These are phyloP conservation scores for Trypanosoma congolense DNA, from an alignment of 208 protist species.

Conservation along the genomic window DNA sequence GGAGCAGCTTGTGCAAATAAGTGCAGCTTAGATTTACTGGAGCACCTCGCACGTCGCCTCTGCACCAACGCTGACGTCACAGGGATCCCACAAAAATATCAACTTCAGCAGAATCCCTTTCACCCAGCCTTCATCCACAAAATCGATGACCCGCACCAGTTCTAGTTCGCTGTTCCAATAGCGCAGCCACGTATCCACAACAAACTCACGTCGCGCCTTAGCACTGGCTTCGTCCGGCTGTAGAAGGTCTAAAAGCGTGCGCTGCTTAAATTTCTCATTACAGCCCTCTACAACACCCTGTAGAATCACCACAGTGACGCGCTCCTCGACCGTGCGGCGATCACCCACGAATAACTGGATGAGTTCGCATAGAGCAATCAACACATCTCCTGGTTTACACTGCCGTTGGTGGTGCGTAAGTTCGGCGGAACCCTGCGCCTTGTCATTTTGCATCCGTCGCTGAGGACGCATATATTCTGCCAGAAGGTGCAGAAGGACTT, in stretches of 20 bases:
- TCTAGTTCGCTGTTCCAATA: constrained; percentile 10
- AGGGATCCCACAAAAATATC: constrained; percentile 4
- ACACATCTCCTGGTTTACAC: not conserved
- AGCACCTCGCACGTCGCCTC: not conserved
- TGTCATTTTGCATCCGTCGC: no score
- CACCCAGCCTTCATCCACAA: constrained; percentile 7
- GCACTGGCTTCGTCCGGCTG: not conserved
- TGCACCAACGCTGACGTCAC: not conserved
- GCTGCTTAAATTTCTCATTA: not conserved
- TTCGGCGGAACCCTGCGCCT: no score
- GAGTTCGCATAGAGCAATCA: constrained; percentile 9
- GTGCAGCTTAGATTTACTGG: not conserved
- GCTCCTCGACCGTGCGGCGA: constrained; percentile 1
- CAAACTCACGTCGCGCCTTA: constrained; percentile 3
- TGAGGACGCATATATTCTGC: no score
- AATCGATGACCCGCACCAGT: constrained; percentile 1
- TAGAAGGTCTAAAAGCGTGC: constrained; percentile 1
- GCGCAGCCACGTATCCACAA: constrained; percentile 8
- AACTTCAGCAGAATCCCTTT: constrained; percentile 12
- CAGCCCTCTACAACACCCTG: constrained; percentile 10
- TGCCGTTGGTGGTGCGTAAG: not conserved
- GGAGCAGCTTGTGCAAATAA: constrained; percentile 9
- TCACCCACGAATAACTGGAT: constrained; percentile 3
- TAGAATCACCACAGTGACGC: not conserved
- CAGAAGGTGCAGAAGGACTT: no score